Evolutionary conservation across 371 early-diverging fungal species (phyloP).

Genomic region (Lichtheimia ornata): DNA sequence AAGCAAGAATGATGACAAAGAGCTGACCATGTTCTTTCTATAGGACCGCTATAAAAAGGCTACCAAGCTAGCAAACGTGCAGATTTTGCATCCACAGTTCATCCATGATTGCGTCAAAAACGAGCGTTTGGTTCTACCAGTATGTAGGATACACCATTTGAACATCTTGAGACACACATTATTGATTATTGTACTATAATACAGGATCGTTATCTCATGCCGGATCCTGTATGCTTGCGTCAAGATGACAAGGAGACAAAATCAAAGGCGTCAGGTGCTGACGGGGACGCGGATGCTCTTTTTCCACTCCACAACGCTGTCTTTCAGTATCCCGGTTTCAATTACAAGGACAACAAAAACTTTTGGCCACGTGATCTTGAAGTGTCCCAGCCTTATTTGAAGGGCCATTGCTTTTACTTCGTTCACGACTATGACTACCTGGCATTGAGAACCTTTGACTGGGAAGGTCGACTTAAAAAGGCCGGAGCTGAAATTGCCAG

Average conservation of each 20-base stretch:
- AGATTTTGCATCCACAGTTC: slow-evolving; percentile 9
- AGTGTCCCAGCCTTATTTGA: slow-evolving; percentile 7
- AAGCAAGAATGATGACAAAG: no score
- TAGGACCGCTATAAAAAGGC: no score
- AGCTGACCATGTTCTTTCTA: no score
- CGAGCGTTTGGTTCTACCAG: slow-evolving; percentile 49
- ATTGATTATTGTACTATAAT: no score
- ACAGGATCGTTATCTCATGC: no score
- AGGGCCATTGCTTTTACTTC: slow-evolving; percentile 29
- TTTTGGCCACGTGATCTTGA: slow-evolving; percentile 11
- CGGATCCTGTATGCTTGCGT: neutral
- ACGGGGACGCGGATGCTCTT: neutral
- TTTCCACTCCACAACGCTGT: slow-evolving; percentile 6
- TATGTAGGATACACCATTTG: slow-evolving; percentile 6
- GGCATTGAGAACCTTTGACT: slow-evolving; percentile 18
- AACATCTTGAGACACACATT: no score
- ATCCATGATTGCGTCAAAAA: slow-evolving; percentile 74
- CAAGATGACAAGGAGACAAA: neutral
- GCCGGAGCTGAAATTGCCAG: slow-evolving; percentile 57
- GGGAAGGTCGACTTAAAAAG: slow-evolving; percentile 42
- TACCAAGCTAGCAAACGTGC: no score
- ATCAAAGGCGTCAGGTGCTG: neutral
- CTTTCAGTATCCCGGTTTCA: slow-evolving; percentile 12
- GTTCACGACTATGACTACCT: slow-evolving; percentile 19
- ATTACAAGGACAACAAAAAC: neutral